These are phyloP conservation scores for Cinchona pubescens DNA, from an alignment of 257 asterid genomes.

Conservation along the genomic window DNA sequence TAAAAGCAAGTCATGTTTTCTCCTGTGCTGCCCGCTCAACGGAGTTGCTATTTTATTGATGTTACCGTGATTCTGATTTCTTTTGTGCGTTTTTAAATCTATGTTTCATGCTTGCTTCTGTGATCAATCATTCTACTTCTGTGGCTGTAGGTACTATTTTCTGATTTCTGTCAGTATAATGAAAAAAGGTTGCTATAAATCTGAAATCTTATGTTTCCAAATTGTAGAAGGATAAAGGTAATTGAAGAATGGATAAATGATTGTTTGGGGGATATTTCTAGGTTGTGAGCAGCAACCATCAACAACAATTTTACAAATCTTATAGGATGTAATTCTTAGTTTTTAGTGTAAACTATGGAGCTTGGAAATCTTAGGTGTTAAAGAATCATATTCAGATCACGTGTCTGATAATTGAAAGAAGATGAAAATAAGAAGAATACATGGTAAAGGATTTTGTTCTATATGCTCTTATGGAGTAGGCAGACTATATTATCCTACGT, in stretches of 20 bases:
- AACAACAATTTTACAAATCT: background rate
- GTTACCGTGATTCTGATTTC: background rate
- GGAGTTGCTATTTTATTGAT: background rate
- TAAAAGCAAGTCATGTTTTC: background rate
- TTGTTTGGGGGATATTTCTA: background rate
- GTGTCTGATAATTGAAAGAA: background rate
- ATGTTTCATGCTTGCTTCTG: background rate
- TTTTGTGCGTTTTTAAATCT: background rate
- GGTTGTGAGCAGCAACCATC: background rate
- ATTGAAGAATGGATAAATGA: background rate
- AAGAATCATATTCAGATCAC: background rate
- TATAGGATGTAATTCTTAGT: background rate
- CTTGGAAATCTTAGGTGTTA: background rate
- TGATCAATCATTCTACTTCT: background rate
- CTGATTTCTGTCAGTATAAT: background rate
- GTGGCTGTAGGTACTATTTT: background rate
- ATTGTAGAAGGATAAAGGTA: background rate
- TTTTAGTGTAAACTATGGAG: background rate
- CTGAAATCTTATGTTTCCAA: background rate
- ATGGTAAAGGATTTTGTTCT: background rate
- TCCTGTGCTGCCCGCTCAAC: background rate
- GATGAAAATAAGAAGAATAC: background rate
- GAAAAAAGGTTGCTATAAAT: background rate
- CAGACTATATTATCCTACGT: too few species aligned
- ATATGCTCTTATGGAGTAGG: too few species aligned